These are phyloP conservation scores for Puccinia horiana DNA, from an alignment of 1,284 basidiomycete species.

Conservation along the genomic window DNA sequence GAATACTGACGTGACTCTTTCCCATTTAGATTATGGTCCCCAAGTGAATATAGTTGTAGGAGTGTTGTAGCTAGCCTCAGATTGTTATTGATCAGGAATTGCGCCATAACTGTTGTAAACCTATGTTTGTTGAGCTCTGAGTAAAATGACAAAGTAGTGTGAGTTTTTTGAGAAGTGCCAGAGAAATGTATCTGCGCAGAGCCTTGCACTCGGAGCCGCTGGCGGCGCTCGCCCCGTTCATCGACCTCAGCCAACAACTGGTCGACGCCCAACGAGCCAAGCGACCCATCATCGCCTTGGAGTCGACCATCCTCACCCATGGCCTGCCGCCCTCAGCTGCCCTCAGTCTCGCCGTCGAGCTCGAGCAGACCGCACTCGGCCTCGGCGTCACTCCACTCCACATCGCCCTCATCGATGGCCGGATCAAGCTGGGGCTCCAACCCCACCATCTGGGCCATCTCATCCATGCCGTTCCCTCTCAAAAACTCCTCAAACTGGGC, in stretches of 20 bases:
- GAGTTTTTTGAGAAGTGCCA: no score
- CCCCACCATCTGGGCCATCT: constrained; percentile 66
- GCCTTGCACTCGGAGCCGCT: background rate
- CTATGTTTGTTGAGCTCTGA: no score
- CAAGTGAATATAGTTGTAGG: no score
- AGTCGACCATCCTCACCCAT: constrained; percentile 87
- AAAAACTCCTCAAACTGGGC: constrained; percentile 71
- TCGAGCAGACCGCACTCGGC: constrained; percentile 76
- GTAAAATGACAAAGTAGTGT: no score
- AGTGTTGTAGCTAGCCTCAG: no score
- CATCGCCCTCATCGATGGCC: constrained; percentile 79
- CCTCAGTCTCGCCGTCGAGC: constrained; percentile 66
- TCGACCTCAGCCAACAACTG: background rate
- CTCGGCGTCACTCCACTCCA: constrained; percentile 83
- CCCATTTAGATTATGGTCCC: no score
- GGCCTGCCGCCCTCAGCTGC: constrained; percentile 63
- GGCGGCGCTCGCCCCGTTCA: background rate
- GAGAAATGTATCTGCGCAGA: background rate
- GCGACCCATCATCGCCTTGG: constrained; percentile 63
- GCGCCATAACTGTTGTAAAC: no score
- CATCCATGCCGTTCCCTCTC: constrained; percentile 68
- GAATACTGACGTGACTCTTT: no score
- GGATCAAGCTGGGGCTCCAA: constrained; percentile 80
- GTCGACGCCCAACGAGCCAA: constrained; percentile 48
- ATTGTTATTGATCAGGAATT: no score